A percentile compares a stretch with the other conserved stretches of the same genome.
These are phyloP conservation scores for Hericium erinaceus DNA, from an alignment of 768 basidiomycete genomes.

Conservation along the genomic window DNA sequence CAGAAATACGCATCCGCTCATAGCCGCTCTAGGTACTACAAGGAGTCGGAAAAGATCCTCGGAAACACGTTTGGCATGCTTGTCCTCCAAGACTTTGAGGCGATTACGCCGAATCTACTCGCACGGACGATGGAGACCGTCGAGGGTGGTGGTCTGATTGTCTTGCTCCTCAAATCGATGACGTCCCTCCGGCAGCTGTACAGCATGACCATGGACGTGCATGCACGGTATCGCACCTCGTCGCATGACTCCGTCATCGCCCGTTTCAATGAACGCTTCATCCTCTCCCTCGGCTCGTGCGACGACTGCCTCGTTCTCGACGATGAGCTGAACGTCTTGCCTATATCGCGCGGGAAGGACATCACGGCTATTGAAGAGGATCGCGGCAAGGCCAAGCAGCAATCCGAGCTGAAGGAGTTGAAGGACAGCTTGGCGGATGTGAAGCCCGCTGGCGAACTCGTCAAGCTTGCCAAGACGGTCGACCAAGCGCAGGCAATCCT, in stretches of 20 bases:
- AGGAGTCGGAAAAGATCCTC: conserved; percentile 92
- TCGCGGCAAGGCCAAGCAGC: conserved; percentile 39
- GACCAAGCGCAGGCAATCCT: conserved; percentile 94
- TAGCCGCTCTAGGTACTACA: conserved; percentile 61
- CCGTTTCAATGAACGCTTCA: conserved; percentile 98
- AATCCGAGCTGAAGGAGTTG: conserved; percentile 66
- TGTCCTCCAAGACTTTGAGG: conserved; percentile 95
- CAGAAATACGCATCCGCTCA: background rate
- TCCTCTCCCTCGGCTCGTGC: conserved; percentile 91
- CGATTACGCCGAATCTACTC: conserved; percentile 93
- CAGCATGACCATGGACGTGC: conserved; percentile 91
- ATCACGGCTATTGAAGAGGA: conserved; percentile 57
- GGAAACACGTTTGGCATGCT: conserved; percentile 98
- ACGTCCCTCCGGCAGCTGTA: conserved; percentile 85
- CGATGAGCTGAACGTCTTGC: conserved; percentile 96
- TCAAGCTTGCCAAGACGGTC: conserved; percentile 83
- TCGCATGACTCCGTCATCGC: conserved; percentile 85
- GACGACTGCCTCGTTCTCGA: conserved; percentile 90
- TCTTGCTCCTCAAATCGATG: conserved; percentile 92
- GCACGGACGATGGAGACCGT: conserved; percentile 98
- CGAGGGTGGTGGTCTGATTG: conserved; percentile 86
- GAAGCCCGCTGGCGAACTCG: conserved; percentile 80
- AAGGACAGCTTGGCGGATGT: conserved; percentile 72
- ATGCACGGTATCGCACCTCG: conserved; percentile 87
- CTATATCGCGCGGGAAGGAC: conserved; percentile 91